phyloP scores from a whole-genome alignment of 2,329 filamentous ascomycete genomes.

The Penicillium thymicola region DNA sequence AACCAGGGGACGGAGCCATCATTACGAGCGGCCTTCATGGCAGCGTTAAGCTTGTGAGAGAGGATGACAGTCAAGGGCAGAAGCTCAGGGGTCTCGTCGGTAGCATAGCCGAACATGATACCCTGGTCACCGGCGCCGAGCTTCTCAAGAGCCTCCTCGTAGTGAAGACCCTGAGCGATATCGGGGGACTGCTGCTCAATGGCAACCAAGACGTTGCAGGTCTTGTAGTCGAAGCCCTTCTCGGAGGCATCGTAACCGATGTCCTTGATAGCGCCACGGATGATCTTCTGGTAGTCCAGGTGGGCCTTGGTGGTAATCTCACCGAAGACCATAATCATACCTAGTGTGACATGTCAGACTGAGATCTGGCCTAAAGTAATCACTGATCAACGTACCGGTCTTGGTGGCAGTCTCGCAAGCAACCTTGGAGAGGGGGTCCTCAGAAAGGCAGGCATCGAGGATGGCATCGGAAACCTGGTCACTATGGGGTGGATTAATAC shows the following conservation, averaged over 20 bases:
- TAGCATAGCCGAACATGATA: slow-evolving; percentile 99
- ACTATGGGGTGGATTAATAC: slow-evolving; percentile 38
- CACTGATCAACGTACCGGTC: slow-evolving; percentile 64
- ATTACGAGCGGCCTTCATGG: slow-evolving; percentile 85
- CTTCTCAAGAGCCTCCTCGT: slow-evolving; percentile 95
- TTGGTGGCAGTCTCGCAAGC: slow-evolving; percentile 99
- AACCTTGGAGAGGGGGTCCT: slow-evolving; percentile 96
- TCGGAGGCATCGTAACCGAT: slow-evolving; percentile 96
- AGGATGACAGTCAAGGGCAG: slow-evolving; percentile 91
- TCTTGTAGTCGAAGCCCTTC: slow-evolving; percentile 99
- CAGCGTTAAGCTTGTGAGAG: slow-evolving; percentile 94
- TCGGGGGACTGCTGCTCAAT: slow-evolving; percentile 99
- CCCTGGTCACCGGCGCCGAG: slow-evolving; percentile 98
- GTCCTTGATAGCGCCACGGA: slow-evolving; percentile 92
- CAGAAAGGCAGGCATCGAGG: slow-evolving; percentile 92
- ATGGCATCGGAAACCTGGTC: slow-evolving; percentile 98
- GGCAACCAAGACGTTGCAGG: slow-evolving; percentile 94
- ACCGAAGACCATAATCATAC: slow-evolving; percentile 96
- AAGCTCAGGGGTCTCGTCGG: slow-evolving; percentile 96
- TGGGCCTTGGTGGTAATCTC: slow-evolving; percentile 97
- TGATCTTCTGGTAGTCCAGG: slow-evolving; percentile 97
- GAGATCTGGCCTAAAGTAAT: slow-evolving; percentile 6
- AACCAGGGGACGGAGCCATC: slow-evolving; percentile 89
- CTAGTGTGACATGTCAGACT: slow-evolving; percentile 28
- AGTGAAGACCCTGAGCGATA: slow-evolving; percentile 98